phyloP scores from a whole-genome alignment of 1,284 basidiomycete species.

The Irpex sp. region DNA sequence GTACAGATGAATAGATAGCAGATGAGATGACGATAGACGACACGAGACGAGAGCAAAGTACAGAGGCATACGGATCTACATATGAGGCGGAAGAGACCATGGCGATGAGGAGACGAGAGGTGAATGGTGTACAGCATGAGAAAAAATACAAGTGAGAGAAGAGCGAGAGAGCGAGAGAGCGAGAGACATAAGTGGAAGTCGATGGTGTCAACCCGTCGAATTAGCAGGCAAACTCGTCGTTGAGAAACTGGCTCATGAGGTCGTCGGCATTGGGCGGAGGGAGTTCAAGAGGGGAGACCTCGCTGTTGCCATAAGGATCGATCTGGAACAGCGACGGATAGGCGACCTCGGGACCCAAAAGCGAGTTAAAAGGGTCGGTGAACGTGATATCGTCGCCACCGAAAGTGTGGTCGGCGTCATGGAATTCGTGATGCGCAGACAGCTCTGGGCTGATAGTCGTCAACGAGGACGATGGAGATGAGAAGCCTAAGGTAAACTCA shows the following conservation, averaged over 20 bases:
- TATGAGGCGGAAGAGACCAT: neutral
- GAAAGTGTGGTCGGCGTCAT: neutral
- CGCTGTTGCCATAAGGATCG: neutral
- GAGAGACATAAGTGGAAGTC: neutral
- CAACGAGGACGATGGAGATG: neutral
- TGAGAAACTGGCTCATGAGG: neutral
- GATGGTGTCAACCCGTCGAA: neutral
- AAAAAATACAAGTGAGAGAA: neutral
- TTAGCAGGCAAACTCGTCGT: neutral
- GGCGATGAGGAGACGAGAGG: neutral
- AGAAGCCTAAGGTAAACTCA: neutral
- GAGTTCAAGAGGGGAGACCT: neutral
- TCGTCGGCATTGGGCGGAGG: neutral
- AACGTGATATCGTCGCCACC: neutral
- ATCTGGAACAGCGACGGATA: neutral
- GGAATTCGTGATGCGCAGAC: neutral
- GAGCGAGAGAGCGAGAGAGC: neutral
- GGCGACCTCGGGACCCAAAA: neutral
- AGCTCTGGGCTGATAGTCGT: neutral
- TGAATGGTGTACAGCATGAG: neutral
- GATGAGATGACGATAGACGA: neutral
- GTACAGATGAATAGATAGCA: neutral
- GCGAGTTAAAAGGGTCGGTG: neutral
- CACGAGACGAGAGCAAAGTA: neutral
- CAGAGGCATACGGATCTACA: neutral